Base-by-base conservation (phyloP, 345 rosid genomes). In the Citrus medica region DNA sequence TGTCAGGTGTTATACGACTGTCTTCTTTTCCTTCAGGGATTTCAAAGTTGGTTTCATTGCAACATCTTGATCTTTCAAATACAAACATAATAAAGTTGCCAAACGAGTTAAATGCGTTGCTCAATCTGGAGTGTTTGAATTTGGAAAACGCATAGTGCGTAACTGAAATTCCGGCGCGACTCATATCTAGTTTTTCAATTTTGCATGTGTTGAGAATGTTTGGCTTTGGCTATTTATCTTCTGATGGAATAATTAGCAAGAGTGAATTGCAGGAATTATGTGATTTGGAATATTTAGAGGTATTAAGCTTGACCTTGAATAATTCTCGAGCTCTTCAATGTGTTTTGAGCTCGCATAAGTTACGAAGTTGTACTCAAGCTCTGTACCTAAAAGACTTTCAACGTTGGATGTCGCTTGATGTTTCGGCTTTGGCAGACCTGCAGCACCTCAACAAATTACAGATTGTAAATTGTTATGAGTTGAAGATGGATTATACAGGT, bases 231-330 rank as follows among this genome's bases (percentile, higher is more conserved):
- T 9, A 16, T 25, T 51, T 1, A 3, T 3, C 6, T 35, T 35
- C 4, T 4, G 37, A 1, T 35, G 37, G 37, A 25, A 25, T 25
- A 25, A 25, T 25, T 25, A 25, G 27, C 27, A 1, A 25, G 14
- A 3, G 13, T 61, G 56, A 28, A 35, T 1, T 35, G 7, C 51
- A 73, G 8, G 82, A 76, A 40, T 27, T 79, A 22, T 19, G 27
- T 0, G 67, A 25, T 27, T 53, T 79, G 80, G 28, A 76, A 56
- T 37, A 76, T 33, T 63, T 76, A 13, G 38, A 25, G 24, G 65
- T 7, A 4, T 51, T 75, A 5, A 48, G 2, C 46, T 27, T 74
- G 33, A n/a, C 38, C 30, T 17, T 80, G 3, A 62, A 7, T 62
- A 61, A 40, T 37, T 55, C 1, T 2, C 51, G 0, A 2, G 74